These are phyloP conservation scores for Tetraselmis chui DNA, from an alignment of 139 green algal genomes.

Conservation along the genomic window DNA sequence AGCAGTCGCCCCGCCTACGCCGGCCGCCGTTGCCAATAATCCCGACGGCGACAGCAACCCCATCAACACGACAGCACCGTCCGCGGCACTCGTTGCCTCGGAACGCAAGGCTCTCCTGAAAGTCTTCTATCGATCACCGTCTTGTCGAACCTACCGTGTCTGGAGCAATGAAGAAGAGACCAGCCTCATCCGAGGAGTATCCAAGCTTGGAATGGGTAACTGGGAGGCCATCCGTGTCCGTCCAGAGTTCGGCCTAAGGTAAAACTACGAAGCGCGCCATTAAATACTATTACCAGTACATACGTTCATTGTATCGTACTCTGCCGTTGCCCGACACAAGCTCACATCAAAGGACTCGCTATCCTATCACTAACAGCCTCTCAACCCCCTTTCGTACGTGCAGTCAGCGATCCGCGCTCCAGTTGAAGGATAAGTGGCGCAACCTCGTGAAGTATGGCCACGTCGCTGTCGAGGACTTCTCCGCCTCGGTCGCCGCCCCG, in stretches of 20 bases:
- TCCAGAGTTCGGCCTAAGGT: neutral
- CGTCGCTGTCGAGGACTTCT: neutral
- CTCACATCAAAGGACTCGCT: no score
- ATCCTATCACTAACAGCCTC: no score
- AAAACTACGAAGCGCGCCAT: no score
- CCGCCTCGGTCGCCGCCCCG: no score
- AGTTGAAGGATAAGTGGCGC: neutral
- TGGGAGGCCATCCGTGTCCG: neutral
- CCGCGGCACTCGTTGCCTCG: no score
- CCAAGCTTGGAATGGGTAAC: neutral
- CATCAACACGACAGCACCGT: no score
- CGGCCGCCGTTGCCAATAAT: no score
- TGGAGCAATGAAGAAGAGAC: neutral
- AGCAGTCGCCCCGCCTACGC: no score
- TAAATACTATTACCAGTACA: neutral
- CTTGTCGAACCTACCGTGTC: neutral
- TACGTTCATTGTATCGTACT: no score
- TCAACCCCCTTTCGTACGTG: no score
- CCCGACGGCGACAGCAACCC: no score
- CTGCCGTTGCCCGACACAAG: no score
- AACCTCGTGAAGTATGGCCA: neutral
- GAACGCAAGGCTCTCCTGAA: neutral
- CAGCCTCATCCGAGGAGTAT: neutral
- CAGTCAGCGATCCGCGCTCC: neutral
- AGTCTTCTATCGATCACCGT: neutral